Percentiles rank a stretch among this genome's conserved stretches.
These are phyloP conservation scores for Xylaria curta DNA, from an alignment of 495 filamentous ascomycete species.

Conservation along the genomic window DNA sequence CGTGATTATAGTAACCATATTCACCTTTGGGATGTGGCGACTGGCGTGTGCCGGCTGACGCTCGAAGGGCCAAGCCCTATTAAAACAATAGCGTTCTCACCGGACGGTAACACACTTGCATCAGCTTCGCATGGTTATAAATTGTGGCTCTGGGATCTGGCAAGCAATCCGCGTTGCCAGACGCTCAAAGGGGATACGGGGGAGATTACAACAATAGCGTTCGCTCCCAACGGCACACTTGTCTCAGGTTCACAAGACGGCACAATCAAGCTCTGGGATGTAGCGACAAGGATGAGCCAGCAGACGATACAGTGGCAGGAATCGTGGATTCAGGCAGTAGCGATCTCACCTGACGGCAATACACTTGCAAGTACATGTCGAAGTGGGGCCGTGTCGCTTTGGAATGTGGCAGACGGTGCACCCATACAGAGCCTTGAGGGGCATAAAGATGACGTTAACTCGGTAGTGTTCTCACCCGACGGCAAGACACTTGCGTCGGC, in stretches of 20 bases:
- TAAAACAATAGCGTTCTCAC: constrained; percentile 15
- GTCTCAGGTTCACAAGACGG: constrained; percentile 17
- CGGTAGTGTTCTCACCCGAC: constrained; percentile 31
- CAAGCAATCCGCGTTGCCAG: constrained; percentile 38
- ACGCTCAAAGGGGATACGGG: constrained; percentile 33
- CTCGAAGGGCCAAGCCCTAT: constrained; percentile 18
- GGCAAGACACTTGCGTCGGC: constrained; percentile 18
- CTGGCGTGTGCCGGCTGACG: not conserved
- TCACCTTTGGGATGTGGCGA: not conserved
- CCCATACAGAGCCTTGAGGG: constrained; percentile 34
- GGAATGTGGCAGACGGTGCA: constrained; percentile 44
- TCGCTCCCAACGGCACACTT: constrained; percentile 30
- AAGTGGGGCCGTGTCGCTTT: not conserved
- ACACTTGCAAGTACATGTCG: constrained; percentile 2
- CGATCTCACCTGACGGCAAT: constrained; percentile 26
- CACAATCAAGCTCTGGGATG: not conserved
- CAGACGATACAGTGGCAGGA: not conserved
- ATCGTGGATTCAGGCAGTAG: not conserved
- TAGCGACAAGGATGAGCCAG: not conserved
- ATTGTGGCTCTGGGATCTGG: constrained; percentile 37
- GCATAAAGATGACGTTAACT: constrained; percentile 10
- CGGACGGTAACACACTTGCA: constrained; percentile 30
- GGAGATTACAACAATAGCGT: constrained; percentile 6
- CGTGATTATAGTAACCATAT: not conserved
- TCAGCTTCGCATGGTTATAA: constrained; percentile 20